Conservation (phyloP, 495 filamentous ascomycete genomes). For the Penicillium robsamsonii region DNA sequence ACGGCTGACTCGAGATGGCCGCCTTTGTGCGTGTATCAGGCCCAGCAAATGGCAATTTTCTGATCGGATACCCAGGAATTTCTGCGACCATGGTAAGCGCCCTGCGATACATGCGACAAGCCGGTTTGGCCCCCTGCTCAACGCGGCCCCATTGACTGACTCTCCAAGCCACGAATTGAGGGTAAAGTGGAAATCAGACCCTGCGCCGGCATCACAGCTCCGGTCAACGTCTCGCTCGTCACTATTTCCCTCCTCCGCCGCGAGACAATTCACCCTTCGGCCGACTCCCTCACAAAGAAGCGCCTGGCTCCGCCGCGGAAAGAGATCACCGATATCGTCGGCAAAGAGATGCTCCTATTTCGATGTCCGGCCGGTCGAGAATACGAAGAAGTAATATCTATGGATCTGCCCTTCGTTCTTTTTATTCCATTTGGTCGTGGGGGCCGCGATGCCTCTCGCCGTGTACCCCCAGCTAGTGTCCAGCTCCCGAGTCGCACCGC, state of each 20-base stretch:
- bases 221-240: constrained; percentile 88
- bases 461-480: constrained; percentile 89
- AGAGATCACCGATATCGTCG: constrained; percentile 87
- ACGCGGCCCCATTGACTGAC: constrained; percentile 4
- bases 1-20: constrained; percentile 58
- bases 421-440: constrained; percentile 95
- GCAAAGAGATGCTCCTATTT: constrained; percentile 91
- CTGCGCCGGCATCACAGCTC: constrained; percentile 73
- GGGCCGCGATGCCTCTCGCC: constrained; percentile 78
- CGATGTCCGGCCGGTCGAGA: constrained; percentile 80
- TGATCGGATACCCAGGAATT: constrained; percentile 97
- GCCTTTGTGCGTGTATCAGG: constrained; percentile 97
- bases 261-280: constrained; percentile 94
- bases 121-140: constrained; percentile 4
- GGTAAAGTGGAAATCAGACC: constrained; percentile 98
- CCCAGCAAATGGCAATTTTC: constrained; percentile 92
- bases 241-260: constrained; percentile 89
- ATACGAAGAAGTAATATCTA: constrained; percentile 84
- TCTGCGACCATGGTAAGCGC: constrained; percentile 87
- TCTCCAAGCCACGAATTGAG: constrained; percentile 80
- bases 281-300: constrained; percentile 89
- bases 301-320: constrained; percentile 89
- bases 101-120: constrained; percentile 7
- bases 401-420: constrained; percentile 95
- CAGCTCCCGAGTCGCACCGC: constrained; percentile 88